These are phyloP conservation scores for Phytopythium delawarense DNA, from an alignment of 352 stramenopile genomes.

Conservation along the genomic window DNA sequence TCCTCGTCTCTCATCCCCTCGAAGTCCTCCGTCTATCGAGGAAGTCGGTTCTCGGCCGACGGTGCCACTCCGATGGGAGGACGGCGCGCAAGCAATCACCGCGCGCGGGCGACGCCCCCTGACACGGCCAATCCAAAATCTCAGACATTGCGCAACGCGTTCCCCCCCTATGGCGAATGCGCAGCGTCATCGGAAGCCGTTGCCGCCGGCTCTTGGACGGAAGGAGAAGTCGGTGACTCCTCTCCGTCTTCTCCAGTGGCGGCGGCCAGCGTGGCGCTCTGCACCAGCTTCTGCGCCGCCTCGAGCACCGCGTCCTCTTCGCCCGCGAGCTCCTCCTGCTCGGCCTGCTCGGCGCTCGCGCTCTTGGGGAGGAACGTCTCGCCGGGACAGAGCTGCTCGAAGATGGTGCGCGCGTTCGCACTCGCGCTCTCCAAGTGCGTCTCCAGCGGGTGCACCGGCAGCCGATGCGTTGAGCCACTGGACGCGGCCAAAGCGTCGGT, in stretches of 20 bases:
- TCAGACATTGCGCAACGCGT: neutral
- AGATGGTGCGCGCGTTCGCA: constrained; percentile 57
- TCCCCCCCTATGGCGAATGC: neutral
- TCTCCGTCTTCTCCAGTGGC: neutral
- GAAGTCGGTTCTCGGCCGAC: neutral
- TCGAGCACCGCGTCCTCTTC: constrained; percentile 58
- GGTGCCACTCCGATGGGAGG: neutral
- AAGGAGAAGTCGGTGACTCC: neutral
- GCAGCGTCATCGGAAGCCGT: neutral
- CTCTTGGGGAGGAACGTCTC: constrained; percentile 65
- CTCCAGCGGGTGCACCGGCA: constrained; percentile 35
- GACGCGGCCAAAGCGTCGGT: constrained; percentile 6
- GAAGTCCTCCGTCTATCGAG: neutral
- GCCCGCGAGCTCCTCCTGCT: constrained; percentile 53
- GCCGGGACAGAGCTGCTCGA: constrained; percentile 49
- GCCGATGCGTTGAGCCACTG: neutral
- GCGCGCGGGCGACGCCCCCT: too few species aligned
- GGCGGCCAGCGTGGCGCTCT: constrained; percentile 5
- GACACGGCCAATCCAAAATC: neutral
- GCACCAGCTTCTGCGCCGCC: constrained; percentile 47
- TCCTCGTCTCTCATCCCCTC: too few species aligned
- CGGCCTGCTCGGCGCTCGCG: constrained; percentile 46
- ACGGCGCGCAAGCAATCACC: neutral
- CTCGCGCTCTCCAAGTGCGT: constrained; percentile 60
- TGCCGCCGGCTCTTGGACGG: neutral